These are phyloP conservation scores for Komagataella pastoris DNA, from an alignment of 805 yeast genomes.

Conservation along the genomic window DNA sequence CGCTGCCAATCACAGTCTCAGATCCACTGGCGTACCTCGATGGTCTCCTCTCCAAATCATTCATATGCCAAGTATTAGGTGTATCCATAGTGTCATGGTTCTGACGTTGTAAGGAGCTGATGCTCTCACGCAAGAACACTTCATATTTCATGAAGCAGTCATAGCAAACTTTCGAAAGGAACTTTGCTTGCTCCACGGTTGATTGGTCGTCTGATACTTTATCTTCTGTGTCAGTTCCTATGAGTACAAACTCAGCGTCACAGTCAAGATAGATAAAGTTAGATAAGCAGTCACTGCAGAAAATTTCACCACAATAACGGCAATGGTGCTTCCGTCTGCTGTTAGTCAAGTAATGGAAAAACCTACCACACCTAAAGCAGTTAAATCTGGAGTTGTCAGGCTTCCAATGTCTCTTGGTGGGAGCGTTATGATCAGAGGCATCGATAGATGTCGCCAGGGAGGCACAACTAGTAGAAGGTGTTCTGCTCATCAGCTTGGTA, in stretches of 20 bases:
- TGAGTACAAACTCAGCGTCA: conserved; percentile 20
- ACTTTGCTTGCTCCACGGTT: conserved; percentile 9
- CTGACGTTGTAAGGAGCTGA: conserved; percentile 6
- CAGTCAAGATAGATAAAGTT: conserved; percentile 20
- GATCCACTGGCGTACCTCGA: neutral
- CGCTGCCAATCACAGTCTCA: conserved; percentile 4
- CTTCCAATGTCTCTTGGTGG: conserved; percentile 59
- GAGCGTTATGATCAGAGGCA: conserved; percentile 9
- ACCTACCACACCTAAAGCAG: conserved; percentile 56
- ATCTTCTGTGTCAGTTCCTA: conserved; percentile 6
- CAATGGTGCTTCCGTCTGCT: conserved; percentile 30
- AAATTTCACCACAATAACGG: conserved; percentile 25
- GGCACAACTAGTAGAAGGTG: neutral
- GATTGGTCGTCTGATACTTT: conserved; percentile 4
- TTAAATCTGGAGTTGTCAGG: conserved; percentile 51
- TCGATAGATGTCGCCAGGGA: neutral
- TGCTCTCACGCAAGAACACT: conserved; percentile 16
- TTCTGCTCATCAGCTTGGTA: neutral
- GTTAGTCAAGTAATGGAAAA: conserved; percentile 68
- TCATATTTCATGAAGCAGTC: conserved; percentile 20
- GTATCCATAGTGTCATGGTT: neutral
- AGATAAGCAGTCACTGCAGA: conserved; percentile 22
- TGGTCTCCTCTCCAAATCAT: neutral
- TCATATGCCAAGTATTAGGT: conserved; percentile 1
- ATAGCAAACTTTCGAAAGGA: conserved; percentile 20